Evolutionary conservation across 2,329 filamentous ascomycete species (phyloP).

Genomic region (Monosporascus sp.): DNA sequence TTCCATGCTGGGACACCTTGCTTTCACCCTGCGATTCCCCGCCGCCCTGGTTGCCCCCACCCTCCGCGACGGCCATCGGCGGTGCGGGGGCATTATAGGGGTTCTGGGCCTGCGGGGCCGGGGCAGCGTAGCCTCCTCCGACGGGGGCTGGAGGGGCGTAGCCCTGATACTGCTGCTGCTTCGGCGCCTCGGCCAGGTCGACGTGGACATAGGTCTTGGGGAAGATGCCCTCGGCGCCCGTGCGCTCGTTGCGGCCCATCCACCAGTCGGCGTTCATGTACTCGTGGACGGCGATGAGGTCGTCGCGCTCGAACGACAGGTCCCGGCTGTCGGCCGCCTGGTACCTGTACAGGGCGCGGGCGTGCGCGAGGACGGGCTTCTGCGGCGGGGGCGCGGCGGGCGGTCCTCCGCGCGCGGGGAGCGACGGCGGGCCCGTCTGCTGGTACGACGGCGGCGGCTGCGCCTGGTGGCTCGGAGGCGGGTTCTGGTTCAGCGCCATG

Average conservation of each 20-base stretch:
- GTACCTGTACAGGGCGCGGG: constrained; percentile 81
- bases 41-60: constrained; percentile 30
- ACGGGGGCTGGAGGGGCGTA: constrained; percentile 21
- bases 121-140: constrained; percentile 21
- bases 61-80: constrained; percentile 65
- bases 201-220: constrained; percentile 83
- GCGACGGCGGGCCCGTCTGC: constrained; percentile 35
- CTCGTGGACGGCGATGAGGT: constrained; percentile 74
- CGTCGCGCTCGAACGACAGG: constrained; percentile 73
- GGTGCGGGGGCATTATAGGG: constrained; percentile 68
- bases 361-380: constrained; percentile 63
- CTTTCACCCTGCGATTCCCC: constrained; percentile 35
- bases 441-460: constrained; percentile 48
- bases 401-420: constrained; percentile 30
- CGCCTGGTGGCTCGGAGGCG: constrained; percentile 16
- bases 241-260: constrained; percentile 81
- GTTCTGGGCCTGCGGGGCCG: constrained; percentile 45
- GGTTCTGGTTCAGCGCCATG: constrained; percentile 30
- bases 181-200: constrained; percentile 51
- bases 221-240: constrained; percentile 86
- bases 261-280: constrained; percentile 98
- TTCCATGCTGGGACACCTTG: constrained; percentile 71
- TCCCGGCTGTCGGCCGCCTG: constrained; percentile 74
- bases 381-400: constrained; percentile 35
- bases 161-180: constrained; percentile 14